Evolutionary conservation across 2,329 filamentous ascomycete species (phyloP).

Genomic region (Fusarium zealandicum): DNA sequence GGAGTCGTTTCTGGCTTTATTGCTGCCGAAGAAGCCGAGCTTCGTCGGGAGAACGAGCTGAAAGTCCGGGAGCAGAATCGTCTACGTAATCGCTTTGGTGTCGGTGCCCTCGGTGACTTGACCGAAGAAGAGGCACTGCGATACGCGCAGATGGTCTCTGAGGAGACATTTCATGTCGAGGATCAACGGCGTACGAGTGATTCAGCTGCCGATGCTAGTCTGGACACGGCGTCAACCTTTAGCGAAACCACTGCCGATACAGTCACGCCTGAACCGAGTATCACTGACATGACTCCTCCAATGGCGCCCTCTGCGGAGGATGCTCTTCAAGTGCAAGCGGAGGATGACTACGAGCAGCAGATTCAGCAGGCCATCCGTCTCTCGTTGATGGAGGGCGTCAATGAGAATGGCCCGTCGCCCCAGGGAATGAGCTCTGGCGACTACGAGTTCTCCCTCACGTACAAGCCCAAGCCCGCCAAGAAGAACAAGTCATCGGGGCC

Average conservation of each 20-base stretch:
- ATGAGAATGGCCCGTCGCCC: slow-evolving; percentile 56
- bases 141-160: slow-evolving; percentile 72
- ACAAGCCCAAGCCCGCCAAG: slow-evolving; percentile 52
- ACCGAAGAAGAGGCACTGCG: slow-evolving; percentile 70
- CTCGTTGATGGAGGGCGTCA: slow-evolving; percentile 64
- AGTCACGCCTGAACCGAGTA: slow-evolving; percentile 63
- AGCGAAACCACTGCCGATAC: slow-evolving; percentile 54
- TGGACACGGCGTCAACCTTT: slow-evolving; percentile 53
- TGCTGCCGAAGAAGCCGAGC: slow-evolving; percentile 81
- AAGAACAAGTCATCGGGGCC: slow-evolving; percentile 49
- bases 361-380: slow-evolving; percentile 69
- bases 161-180: slow-evolving; percentile 65
- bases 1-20: slow-evolving; percentile 83
- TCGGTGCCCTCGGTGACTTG: slow-evolving; percentile 71
- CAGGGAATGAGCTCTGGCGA: slow-evolving; percentile 55
- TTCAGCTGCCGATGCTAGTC: slow-evolving; percentile 57
- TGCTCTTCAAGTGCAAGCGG: slow-evolving; percentile 27
- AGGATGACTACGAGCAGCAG: slow-evolving; percentile 66
- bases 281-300: slow-evolving; percentile 50
- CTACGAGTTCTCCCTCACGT: slow-evolving; percentile 60
- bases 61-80: slow-evolving; percentile 72
- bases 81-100: slow-evolving; percentile 81
- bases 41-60: slow-evolving; percentile 75
- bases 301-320: slow-evolving; percentile 20
- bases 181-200: slow-evolving; percentile 63